Evolutionary conservation across 176 grass and related monocot genomes (phyloP).

Genomic region (Carex scoparia): DNA sequence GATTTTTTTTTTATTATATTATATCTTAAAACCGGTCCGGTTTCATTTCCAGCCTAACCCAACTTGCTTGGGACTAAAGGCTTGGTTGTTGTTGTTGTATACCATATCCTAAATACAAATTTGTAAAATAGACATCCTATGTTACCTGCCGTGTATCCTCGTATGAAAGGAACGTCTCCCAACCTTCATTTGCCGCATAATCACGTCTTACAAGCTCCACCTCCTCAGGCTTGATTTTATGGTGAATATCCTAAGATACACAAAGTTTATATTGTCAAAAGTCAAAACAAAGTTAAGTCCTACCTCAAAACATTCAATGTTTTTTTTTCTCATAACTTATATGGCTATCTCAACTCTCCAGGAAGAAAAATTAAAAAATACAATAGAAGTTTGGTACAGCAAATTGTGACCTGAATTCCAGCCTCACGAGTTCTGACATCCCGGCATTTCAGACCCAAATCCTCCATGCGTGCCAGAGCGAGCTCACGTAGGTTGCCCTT

Average conservation of each 20-base stretch:
- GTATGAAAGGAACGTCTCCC: slow-evolving; percentile 97
- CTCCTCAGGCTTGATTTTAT: slow-evolving; percentile 94
- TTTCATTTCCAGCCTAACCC: too few species aligned
- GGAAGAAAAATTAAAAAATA: background rate
- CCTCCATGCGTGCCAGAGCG: slow-evolving; percentile 92
- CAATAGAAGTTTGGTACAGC: background rate
- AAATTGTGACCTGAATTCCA: slow-evolving; percentile 74
- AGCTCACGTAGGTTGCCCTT: slow-evolving; percentile 96
- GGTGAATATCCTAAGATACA: slow-evolving; percentile 69
- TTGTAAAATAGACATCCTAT: background rate
- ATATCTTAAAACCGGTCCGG: too few species aligned
- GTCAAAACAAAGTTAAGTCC: slow-evolving; percentile 1
- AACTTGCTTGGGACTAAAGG: too few species aligned
- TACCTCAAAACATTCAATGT: too few species aligned
- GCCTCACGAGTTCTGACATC: slow-evolving; percentile 98
- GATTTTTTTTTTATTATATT: too few species aligned
- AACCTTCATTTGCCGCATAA: slow-evolving; percentile 95
- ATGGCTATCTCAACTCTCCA: background rate
- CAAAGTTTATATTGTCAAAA: slow-evolving; percentile 13
- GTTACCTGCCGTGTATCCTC: slow-evolving; percentile 95
- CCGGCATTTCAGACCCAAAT: slow-evolving; percentile 92
- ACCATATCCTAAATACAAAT: background rate
- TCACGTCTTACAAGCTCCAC: slow-evolving; percentile 90
- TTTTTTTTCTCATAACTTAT: background rate
- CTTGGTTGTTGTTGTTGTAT: too few species aligned